Evolutionary conservation across 352 stramenopile species (phyloP), one percentile per base, ranked within the genome.

Genomic region (Phytophthora colocasiae): DNA sequence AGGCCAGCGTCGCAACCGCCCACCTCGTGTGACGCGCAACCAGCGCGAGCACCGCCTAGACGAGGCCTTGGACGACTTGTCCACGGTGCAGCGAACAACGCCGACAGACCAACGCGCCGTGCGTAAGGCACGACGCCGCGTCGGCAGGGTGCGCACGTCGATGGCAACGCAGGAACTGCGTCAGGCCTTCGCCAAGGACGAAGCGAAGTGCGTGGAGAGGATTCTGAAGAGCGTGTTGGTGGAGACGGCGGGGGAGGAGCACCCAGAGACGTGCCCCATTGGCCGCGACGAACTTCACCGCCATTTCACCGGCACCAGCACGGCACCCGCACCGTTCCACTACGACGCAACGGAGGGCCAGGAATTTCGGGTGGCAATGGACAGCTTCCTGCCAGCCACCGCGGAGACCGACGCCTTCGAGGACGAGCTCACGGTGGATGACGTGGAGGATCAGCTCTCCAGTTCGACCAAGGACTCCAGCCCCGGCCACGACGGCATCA

Each of bases 401-500:
- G 11, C 9, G 6, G 36, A 7, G 27, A 31, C 27, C 27, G 45
- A 53, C 27, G 27, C 27, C 4, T 31, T n/a, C 36, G 36, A 41
- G 19, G 27, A 31, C 4, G 39, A 22, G 8, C 39, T 31, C 4
- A 50, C 51, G 8, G 4, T 43, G 1, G 62, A 69, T 12, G 66
- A 76, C 19, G 44, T 73, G n/a, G 71, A 79, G 24, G 58, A 63
- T 24, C 61, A 75, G 31, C 58, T 76, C 34, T 26, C 10, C 45
- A 19, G 0, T 10, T 2, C 6, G 8, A 7, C 6, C 27, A 31
- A 9, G 41, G 8, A 0, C n/a, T 68, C 59, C 9, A 56, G 32
- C 6, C 72, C 72, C 0, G 62, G 70, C 14, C 60, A 58, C 2
- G 65, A 78, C 46, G 60, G 64, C 12, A 34, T 75, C 31, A 45